These are phyloP conservation scores for Nephelium lappaceum DNA, from an alignment of 345 rosid species.

Conservation along the genomic window DNA sequence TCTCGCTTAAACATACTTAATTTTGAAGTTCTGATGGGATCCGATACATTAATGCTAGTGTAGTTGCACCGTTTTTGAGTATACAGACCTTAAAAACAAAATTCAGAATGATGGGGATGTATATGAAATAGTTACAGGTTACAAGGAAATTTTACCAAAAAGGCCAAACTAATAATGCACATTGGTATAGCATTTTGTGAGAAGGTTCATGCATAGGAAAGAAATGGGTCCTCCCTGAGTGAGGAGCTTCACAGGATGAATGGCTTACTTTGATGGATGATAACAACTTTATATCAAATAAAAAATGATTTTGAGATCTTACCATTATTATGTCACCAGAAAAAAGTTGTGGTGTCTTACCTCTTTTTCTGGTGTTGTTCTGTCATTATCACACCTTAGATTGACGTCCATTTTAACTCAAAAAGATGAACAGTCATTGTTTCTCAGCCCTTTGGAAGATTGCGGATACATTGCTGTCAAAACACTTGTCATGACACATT, in stretches of 20 bases:
- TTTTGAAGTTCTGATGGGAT: no score
- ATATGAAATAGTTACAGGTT: not conserved
- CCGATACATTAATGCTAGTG: no score
- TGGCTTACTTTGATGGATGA: conserved; percentile 29
- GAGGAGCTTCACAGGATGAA: no score
- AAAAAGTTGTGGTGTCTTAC: conserved; percentile 39
- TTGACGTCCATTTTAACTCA: conserved; percentile 28
- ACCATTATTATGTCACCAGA: conserved; percentile 25
- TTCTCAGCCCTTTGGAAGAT: conserved; percentile 32
- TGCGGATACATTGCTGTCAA: conserved; percentile 18
- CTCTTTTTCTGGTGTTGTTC: conserved; percentile 38
- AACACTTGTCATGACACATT: not conserved
- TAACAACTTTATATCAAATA: conserved; percentile 21
- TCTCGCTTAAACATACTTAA: no score
- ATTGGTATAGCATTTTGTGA: conserved; percentile 13
- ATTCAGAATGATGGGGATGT: not conserved
- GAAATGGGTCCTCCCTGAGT: conserved; percentile 16
- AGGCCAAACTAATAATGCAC: conserved; percentile 6
- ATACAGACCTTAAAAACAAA: not conserved
- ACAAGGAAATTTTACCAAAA: not conserved
- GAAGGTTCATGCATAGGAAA: conserved; percentile 42
- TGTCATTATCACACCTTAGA: conserved; percentile 46
- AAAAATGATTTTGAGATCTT: conserved; percentile 41
- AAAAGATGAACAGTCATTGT: conserved; percentile 40
- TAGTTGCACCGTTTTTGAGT: no score